These are phyloP conservation scores for Cutaneotrichosporon dermatis DNA, from an alignment of 1,284 basidiomycete genomes.

Conservation along the genomic window DNA sequence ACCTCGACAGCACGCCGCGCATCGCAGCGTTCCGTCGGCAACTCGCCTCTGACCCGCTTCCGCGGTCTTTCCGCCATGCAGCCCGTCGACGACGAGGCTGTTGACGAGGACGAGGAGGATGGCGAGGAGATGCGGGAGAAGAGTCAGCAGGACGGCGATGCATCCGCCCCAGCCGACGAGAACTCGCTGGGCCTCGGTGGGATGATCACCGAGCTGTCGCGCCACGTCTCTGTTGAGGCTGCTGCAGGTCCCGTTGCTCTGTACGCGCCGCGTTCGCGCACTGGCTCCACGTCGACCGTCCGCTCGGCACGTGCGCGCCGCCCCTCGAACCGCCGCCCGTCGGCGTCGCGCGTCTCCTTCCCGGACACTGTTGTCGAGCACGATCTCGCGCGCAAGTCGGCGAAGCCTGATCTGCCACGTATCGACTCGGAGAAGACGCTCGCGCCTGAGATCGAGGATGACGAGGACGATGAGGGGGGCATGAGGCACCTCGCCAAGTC, in stretches of 20 bases:
- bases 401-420: constrained; percentile 8
- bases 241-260: constrained; percentile 10
- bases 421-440: constrained; percentile 22
- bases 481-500: neutral
- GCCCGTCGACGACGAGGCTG: neutral
- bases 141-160: too few relatives aligned
- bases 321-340: neutral
- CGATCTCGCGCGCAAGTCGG: neutral
- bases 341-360: constrained; percentile 1
- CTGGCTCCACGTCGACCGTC: constrained; percentile 4
- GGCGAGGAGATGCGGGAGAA: neutral
- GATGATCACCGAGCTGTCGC: constrained; percentile 13
- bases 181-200: neutral
- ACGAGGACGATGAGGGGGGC: neutral
- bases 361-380: constrained; percentile 4
- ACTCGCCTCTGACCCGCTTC: neutral
- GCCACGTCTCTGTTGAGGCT: constrained; percentile 15
- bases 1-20: neutral
- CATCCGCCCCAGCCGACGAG: too few relatives aligned
- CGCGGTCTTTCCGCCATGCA: neutral
- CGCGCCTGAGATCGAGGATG: neutral
- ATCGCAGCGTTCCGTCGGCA: neutral
- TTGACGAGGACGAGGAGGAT: neutral
- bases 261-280: constrained; percentile 12
- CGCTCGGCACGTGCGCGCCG: constrained; percentile 1